Evolutionary conservation across 169 alveolate species (phyloP).

Genomic region (Theileria luwenshuni): DNA sequence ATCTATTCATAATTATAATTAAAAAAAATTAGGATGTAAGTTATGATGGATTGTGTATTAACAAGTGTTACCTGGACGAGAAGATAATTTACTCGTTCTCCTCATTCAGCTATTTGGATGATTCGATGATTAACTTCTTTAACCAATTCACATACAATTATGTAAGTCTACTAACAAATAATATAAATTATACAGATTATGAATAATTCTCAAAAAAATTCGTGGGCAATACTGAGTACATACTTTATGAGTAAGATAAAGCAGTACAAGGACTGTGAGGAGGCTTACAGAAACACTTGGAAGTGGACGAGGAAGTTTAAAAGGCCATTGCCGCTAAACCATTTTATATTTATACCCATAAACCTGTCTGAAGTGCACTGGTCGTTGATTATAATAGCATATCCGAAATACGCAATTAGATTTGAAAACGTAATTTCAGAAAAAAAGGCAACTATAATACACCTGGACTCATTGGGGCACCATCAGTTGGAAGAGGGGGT

Average conservation of each 20-base stretch:
- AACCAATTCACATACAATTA: slow-evolving; percentile 54
- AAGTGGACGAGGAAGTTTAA: slow-evolving; percentile 69
- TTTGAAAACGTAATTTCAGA: slow-evolving; percentile 10
- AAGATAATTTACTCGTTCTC: slow-evolving; percentile 36
- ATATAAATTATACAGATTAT: slow-evolving; percentile 13
- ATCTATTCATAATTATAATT: neutral
- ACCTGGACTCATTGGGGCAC: slow-evolving; percentile 62
- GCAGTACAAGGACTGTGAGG: slow-evolving; percentile 61
- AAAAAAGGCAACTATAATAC: slow-evolving; percentile 60
- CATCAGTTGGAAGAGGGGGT: slow-evolving; percentile 5
- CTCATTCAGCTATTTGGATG: slow-evolving; percentile 63
- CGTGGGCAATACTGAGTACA: slow-evolving; percentile 61
- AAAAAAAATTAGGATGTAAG: slow-evolving; percentile 1
- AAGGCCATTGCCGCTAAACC: slow-evolving; percentile 52
- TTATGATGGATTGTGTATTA: slow-evolving; percentile 56
- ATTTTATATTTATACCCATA: slow-evolving; percentile 65
- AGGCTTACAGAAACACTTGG: slow-evolving; percentile 65
- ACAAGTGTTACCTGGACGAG: slow-evolving; percentile 59
- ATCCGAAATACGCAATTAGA: slow-evolving; percentile 59
- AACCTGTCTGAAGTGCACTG: slow-evolving; percentile 64
- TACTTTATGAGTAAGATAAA: slow-evolving; percentile 63
- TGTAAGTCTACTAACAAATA: slow-evolving; percentile 27
- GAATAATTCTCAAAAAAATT: slow-evolving; percentile 27
- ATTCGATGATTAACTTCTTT: slow-evolving; percentile 68
- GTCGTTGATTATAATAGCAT: slow-evolving; percentile 64